Evolutionary conservation across 2,329 filamentous ascomycete species (phyloP).

Genomic region (Cadophora luteo-olivacea): DNA sequence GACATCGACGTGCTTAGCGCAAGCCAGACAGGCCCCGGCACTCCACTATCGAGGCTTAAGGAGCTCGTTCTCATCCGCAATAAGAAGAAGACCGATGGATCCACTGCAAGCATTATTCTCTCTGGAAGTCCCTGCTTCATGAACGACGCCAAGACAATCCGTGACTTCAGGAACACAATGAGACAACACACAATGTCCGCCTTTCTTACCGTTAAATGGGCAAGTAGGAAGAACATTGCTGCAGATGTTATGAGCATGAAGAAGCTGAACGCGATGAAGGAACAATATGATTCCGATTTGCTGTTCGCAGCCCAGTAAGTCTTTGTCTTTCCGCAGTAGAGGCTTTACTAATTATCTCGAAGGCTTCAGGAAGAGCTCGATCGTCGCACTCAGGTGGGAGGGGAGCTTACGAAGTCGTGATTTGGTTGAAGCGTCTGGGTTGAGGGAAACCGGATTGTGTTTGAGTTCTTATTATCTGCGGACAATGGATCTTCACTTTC

Average conservation of each 20-base stretch:
- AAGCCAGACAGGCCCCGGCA: neutral
- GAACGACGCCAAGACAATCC: neutral
- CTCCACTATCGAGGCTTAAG: neutral
- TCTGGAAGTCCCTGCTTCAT: neutral
- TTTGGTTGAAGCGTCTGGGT: too few species aligned
- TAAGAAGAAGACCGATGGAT: neutral
- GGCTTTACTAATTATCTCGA: neutral
- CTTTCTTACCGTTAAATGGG: neutral
- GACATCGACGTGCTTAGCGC: neutral
- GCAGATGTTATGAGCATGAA: neutral
- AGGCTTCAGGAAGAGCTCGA: neutral
- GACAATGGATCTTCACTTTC: neutral
- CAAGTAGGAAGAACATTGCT: neutral
- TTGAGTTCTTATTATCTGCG: neutral
- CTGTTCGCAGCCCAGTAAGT: neutral
- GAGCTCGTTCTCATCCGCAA: neutral
- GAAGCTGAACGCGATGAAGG: neutral
- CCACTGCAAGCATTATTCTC: neutral
- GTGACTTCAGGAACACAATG: neutral
- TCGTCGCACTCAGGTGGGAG: neutral
- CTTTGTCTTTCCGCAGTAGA: neutral
- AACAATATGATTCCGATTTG: slow-evolving; percentile 2
- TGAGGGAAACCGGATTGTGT: too few species aligned
- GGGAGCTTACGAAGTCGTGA: neutral
- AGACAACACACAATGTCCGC: neutral